phyloP scores from a whole-genome alignment of 2,329 filamentous ascomycete species.

The Arthrobotrys pseudoclavata region DNA sequence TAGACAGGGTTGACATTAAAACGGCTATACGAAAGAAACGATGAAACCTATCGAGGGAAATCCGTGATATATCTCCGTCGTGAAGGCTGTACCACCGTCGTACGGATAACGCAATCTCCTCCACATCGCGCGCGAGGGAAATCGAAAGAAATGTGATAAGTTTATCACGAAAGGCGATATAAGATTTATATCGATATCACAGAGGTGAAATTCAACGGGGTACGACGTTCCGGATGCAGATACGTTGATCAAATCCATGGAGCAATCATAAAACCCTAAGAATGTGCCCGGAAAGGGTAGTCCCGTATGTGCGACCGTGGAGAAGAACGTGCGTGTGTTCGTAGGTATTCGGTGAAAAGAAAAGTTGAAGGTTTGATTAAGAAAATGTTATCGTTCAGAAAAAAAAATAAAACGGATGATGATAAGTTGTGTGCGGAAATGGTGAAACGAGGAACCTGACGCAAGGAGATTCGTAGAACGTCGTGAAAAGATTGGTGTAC shows the following conservation, averaged over 20 bases:
- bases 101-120: slow-evolving; percentile 32
- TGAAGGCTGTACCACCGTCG: slow-evolving; percentile 18
- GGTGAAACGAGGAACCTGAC: slow-evolving; percentile 9
- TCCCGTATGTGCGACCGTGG: neutral
- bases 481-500: slow-evolving; percentile 35
- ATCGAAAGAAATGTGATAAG: slow-evolving; percentile 3
- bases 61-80: neutral
- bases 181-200: neutral
- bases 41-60: neutral
- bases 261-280: slow-evolving; percentile 24
- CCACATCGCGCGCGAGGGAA: neutral
- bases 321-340: neutral
- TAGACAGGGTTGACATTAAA: neutral
- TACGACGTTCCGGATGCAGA: slow-evolving; percentile 42
- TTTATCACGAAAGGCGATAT: neutral
- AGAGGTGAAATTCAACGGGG: neutral
- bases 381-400: neutral
- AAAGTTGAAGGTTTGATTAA: neutral
- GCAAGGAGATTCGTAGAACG: slow-evolving; percentile 45
- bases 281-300: slow-evolving; percentile 40
- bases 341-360: neutral
- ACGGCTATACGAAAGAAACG: neutral
- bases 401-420: neutral
- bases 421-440: slow-evolving; percentile 4
- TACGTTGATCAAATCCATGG: slow-evolving; percentile 12